Evolutionary conservation across 192 early-diverging fungal genomes (phyloP), one percentile per base, ranked within the genome.

Genomic region (Lobosporangium transversale): DNA sequence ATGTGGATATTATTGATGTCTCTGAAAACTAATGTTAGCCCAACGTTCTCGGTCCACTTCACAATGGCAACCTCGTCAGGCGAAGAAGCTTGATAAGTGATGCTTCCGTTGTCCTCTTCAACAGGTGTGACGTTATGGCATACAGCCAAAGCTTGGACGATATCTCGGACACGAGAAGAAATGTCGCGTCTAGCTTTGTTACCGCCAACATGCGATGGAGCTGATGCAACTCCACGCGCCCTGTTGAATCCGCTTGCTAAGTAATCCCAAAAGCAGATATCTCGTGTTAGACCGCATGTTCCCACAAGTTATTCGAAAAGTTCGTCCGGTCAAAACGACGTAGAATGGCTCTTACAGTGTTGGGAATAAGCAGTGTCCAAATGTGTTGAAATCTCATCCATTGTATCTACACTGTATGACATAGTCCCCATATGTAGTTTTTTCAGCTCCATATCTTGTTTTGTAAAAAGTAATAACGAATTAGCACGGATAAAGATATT

Each of bases 51-150:
- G 14, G 95, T 94, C 94, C 94, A 97, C 74, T 90, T 85, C 5
- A 97, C 94, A 47, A 99, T 94, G 0, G 96, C 97, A 14, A 97
- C 89, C 73, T 99, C 97, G 75, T 99, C 97, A 23, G 97, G 97
- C 43, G 94, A 95, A 29, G 97, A 94, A 3, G 97, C 95, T 76
- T 99, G 95, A 73, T 96, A 96, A 24, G 91, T 81, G 56, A 95
- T 85, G 17, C 79, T 79, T 18, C 83, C 86, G 51, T 88, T 87
- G 14, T 81, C 78, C 29, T 85, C 86, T 6, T 83, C 69, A 21
- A 90, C 88, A 21, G 92, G 93, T 2, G 92, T 94, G 2, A 92
- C 96, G 68, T 96, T 97, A 70, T 97, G 95, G 59, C 97, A 98
- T 4, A 97, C 53, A 20, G 92, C 94, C 21, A 98, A 79, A 1